Percentiles rank a stretch among this genome's conserved stretches.
Conservation (phyloP, 1,139 yeast species). For the Lodderomyces theae region DNA sequence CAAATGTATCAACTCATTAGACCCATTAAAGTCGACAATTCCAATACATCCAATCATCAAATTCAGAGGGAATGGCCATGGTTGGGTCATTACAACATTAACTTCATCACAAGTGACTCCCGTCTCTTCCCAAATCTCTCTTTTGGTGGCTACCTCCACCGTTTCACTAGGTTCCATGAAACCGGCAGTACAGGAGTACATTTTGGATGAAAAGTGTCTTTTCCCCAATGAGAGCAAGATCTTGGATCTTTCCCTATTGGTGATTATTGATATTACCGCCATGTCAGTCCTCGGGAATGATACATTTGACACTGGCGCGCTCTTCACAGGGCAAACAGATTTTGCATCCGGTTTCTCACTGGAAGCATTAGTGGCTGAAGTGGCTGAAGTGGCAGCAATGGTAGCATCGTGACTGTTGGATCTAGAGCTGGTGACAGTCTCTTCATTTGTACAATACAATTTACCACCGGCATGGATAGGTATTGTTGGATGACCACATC, state of each 20-base stretch:
- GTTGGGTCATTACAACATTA: constrained; percentile 68
- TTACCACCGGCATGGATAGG: constrained; percentile 84
- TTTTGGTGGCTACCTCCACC: constrained; percentile 78
- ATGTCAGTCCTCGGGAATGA: constrained; percentile 93
- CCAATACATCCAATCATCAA: constrained; percentile 93
- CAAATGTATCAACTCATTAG: constrained; percentile 58
- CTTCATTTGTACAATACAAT: constrained; percentile 52
- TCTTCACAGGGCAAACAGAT: constrained; percentile 53
- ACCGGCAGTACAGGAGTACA: constrained; percentile 90
- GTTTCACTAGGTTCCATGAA: constrained; percentile 95
- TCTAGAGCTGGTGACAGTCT: background rate
- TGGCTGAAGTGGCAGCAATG: background rate
- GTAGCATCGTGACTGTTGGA: too few relatives aligned
- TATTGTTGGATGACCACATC: constrained; percentile 73
- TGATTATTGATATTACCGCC: constrained; percentile 77
- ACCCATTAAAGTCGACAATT: constrained; percentile 60
- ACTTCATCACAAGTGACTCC: constrained; percentile 71
- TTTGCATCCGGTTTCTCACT: constrained; percentile 15
- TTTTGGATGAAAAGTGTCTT: constrained; percentile 46
- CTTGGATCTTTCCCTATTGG: constrained; percentile 58
- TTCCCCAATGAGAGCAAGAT: constrained; percentile 70
- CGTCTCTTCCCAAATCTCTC: constrained; percentile 96
- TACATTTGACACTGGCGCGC: constrained; percentile 54
- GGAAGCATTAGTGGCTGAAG: constrained; percentile 8
- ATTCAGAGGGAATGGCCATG: constrained; percentile 96